phyloP scores from a whole-genome alignment of 2,329 filamentous ascomycete species.

The Sporothrix globosa region DNA sequence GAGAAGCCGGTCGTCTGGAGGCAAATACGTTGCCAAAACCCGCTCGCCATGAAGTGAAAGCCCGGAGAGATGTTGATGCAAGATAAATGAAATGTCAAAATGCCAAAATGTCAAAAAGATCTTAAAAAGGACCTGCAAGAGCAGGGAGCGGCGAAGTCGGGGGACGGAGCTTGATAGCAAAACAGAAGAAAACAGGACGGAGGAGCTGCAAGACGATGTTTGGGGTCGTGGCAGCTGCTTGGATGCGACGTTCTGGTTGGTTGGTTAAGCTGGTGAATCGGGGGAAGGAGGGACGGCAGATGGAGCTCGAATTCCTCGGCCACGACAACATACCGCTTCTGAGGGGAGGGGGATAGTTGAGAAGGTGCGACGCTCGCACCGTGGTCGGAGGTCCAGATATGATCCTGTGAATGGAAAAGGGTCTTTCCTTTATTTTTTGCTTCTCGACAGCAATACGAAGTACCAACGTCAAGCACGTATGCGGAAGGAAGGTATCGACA shows the following conservation, averaged over 20 bases:
- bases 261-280: slow-evolving; percentile 1
- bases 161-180: neutral
- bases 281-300: neutral
- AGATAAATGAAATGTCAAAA: neutral
- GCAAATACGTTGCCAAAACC: slow-evolving; percentile 13
- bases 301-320: neutral
- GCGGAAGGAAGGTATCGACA: neutral
- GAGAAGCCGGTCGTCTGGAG: slow-evolving; percentile 29
- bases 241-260: slow-evolving; percentile 31
- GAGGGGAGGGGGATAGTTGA: neutral
- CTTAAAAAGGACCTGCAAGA: neutral
- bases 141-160: slow-evolving; percentile 8
- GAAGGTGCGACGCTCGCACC: neutral
- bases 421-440: neutral
- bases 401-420: neutral
- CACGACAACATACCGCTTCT: slow-evolving; percentile 8
- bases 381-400: neutral
- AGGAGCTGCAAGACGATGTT: slow-evolving; percentile 20
- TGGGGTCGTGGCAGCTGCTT: slow-evolving; percentile 30
- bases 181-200: neutral
- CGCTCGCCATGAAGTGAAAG: slow-evolving; percentile 30
- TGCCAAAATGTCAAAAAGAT: neutral
- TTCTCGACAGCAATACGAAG: neutral
- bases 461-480: neutral
- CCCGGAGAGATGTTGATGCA: neutral